A percentile compares a stretch with the other conserved stretches of the same genome.
Conservation (phyloP, 345 rosid genomes). For the Aquilaria yunnanensis region DNA sequence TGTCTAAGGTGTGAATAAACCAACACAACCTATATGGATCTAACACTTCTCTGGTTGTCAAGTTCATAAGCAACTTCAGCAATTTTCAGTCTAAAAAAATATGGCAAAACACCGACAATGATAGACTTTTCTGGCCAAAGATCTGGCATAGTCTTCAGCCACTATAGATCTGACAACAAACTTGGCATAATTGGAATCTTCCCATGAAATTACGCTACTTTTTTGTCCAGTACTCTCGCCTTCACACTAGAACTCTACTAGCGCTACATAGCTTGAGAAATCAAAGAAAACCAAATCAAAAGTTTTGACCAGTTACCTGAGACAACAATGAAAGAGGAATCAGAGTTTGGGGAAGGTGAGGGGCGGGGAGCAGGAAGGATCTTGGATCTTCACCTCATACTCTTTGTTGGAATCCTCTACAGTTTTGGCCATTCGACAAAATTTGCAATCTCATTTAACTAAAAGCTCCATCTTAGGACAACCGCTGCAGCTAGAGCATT, state of each 20-base stretch:
- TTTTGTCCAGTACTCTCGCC: constrained; percentile 7
- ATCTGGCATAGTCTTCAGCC: constrained; percentile 17
- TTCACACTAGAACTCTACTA: constrained; percentile 6
- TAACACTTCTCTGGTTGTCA: neutral
- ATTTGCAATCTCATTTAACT: constrained; percentile 3
- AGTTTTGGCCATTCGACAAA: neutral
- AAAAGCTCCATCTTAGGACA: constrained; percentile 5
- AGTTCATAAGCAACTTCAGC: neutral
- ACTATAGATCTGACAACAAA: constrained; percentile 1
- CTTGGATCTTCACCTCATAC: too few relatives aligned
- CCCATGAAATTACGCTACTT: constrained; percentile 16
- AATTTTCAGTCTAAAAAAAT: neutral
- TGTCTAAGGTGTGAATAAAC: too few relatives aligned
- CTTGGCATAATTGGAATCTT: neutral
- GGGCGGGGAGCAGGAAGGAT: too few relatives aligned
- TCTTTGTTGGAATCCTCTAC: too few relatives aligned
- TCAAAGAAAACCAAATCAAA: too few relatives aligned
- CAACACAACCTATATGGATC: neutral
- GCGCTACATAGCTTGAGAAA: constrained; percentile 1
- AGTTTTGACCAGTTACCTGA: too few relatives aligned
- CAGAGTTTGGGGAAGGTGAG: too few relatives aligned
- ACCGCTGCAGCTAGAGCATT: constrained; percentile 10
- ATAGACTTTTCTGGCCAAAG: neutral
- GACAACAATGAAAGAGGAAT: too few relatives aligned
- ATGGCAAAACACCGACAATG: neutral